These are phyloP conservation scores for Eragrostis curvula DNA, from an alignment of 176 grass and related monocot genomes.

Conservation along the genomic window DNA sequence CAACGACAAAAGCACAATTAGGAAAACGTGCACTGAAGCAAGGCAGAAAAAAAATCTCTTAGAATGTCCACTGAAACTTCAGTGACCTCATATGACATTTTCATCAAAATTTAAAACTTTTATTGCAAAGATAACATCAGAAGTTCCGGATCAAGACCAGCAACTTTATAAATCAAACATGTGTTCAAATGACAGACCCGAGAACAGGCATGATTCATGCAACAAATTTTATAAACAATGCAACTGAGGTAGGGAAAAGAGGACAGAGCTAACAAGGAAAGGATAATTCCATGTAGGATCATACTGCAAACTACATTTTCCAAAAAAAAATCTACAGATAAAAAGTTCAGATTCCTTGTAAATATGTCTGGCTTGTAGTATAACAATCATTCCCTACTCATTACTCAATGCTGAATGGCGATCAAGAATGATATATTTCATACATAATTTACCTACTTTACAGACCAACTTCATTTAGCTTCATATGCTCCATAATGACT, in stretches of 20 bases:
- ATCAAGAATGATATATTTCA: constrained; percentile 24
- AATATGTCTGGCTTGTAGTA: not conserved
- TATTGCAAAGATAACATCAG: constrained; percentile 7
- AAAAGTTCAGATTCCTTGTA: too few species aligned
- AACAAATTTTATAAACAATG: constrained; percentile 2
- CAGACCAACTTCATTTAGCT: constrained; percentile 13
- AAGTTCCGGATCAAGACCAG: not conserved
- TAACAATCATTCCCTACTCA: not conserved
- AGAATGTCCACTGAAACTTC: not conserved
- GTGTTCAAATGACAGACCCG: not conserved
- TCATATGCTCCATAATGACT: constrained; percentile 3
- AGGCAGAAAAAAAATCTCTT: not conserved
- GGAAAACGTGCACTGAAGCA: not conserved
- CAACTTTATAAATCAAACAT: constrained; percentile 12
- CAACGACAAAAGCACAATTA: constrained; percentile 12
- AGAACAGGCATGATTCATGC: not conserved
- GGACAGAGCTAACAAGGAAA: constrained; percentile 6
- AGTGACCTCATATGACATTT: not conserved
- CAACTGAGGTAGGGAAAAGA: not conserved
- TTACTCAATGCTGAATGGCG: not conserved
- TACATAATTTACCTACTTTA: constrained; percentile 32
- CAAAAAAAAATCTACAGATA: not conserved
- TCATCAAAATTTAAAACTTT: not conserved
- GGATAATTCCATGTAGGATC: not conserved
- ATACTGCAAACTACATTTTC: constrained; percentile 33